Conservation (phyloP, 2,329 filamentous ascomycete species). For the Clonostachys solani region DNA sequence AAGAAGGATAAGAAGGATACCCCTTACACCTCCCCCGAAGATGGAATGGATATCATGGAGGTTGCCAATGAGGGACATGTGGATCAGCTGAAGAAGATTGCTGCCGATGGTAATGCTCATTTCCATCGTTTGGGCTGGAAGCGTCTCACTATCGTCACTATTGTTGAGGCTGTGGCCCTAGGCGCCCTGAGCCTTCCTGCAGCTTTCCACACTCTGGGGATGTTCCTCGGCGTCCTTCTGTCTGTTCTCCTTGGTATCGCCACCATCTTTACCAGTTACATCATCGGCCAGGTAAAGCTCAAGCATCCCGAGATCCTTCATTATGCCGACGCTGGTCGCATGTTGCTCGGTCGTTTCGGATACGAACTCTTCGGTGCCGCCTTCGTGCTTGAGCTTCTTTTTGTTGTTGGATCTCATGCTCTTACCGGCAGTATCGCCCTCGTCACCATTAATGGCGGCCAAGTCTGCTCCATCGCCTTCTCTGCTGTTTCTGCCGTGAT, state of each 20-base stretch:
- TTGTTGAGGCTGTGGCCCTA: slow-evolving; percentile 53
- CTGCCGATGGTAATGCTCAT: slow-evolving; percentile 32
- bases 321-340: slow-evolving; percentile 63
- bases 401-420: slow-evolving; percentile 69
- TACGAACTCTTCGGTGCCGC: slow-evolving; percentile 59
- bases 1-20: no score
- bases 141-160: slow-evolving; percentile 48
- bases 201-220: slow-evolving; percentile 48
- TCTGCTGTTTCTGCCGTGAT: slow-evolving; percentile 39
- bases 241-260: slow-evolving; percentile 36
- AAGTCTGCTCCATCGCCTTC: slow-evolving; percentile 38
- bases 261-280: slow-evolving; percentile 42
- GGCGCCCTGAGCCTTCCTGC: slow-evolving; percentile 45
- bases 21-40: slow-evolving; percentile 4
- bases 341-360: slow-evolving; percentile 56
- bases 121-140: slow-evolving; percentile 54
- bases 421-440: slow-evolving; percentile 68
- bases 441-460: slow-evolving; percentile 57
- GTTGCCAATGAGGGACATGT: slow-evolving; percentile 1
- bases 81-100: no score
- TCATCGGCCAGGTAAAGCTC: slow-evolving; percentile 43
- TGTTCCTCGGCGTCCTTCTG: slow-evolving; percentile 42
- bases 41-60: slow-evolving; percentile 18
- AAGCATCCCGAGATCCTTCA: slow-evolving; percentile 53
- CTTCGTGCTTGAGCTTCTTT: slow-evolving; percentile 60